A percentile compares a stretch with the other conserved stretches of the same genome.
phyloP scores from a whole-genome alignment of 2,329 filamentous ascomycete species.

The Colletotrichum horii region DNA sequence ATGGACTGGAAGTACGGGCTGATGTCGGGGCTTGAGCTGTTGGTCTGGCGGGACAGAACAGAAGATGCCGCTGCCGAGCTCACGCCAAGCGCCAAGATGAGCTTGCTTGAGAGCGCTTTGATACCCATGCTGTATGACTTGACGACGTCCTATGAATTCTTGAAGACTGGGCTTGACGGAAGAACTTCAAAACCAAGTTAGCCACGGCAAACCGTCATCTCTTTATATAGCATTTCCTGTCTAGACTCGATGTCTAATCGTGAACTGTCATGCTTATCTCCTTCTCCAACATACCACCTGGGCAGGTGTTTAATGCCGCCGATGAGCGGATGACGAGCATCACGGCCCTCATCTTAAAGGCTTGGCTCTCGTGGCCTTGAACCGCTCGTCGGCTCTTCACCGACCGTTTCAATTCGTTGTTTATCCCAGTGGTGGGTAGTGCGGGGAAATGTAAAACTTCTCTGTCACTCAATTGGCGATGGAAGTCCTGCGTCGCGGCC shows the following conservation, averaged over 20 bases:
- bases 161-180: background rate
- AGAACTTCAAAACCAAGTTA: background rate
- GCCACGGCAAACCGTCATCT: background rate
- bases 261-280: background rate
- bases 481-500: background rate
- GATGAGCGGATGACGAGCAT: background rate
- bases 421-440: background rate
- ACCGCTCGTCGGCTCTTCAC: background rate
- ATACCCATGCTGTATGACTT: background rate
- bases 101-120: background rate
- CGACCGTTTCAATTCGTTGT: background rate
- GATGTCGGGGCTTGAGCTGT: background rate
- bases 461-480: background rate
- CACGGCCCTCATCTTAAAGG: background rate
- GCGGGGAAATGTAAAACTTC: background rate
- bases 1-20: constrained; percentile 17
- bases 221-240: background rate
- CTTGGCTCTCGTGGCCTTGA: background rate
- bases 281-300: background rate
- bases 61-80: background rate
- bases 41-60: background rate
- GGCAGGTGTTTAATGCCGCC: background rate
- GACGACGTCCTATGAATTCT: background rate
- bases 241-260: background rate
- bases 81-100: background rate